These are phyloP conservation scores for Nephelium lappaceum DNA, from an alignment of 345 rosid species.

Conservation along the genomic window DNA sequence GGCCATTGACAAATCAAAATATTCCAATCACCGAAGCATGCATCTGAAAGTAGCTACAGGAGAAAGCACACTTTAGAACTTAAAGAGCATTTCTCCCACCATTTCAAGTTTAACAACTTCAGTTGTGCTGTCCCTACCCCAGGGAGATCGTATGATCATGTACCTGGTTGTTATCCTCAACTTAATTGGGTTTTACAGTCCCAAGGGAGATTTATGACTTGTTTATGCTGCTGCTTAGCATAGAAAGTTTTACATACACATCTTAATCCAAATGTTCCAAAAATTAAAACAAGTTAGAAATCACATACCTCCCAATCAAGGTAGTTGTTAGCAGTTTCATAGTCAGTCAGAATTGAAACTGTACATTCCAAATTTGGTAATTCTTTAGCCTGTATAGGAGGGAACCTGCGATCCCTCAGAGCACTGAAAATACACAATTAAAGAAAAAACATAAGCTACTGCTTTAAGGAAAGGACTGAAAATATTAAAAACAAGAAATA, in stretches of 20 bases:
- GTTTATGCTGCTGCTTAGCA: not conserved
- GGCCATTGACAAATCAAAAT: not conserved
- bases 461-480: not conserved
- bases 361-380: slow-evolving; percentile 91
- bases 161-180: not conserved
- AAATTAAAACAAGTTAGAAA: slow-evolving; percentile 19
- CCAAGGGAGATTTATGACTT: not conserved
- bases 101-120: not conserved
- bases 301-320: slow-evolving; percentile 94
- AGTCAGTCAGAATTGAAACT: slow-evolving; percentile 80
- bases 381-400: slow-evolving; percentile 91
- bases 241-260: not conserved
- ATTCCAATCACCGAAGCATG: not conserved
- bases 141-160: not conserved
- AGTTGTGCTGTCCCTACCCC: not conserved
- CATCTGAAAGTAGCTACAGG: not conserved
- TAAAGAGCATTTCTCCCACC: not conserved
- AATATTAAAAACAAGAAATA: not conserved
- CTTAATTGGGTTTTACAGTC: not conserved
- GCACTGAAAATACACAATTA: slow-evolving; percentile 60
- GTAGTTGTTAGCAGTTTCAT: slow-evolving; percentile 76
- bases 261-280: slow-evolving; percentile 7
- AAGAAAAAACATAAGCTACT: not conserved
- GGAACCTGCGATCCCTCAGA: slow-evolving; percentile 94
- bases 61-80: not conserved